These are phyloP conservation scores for Russula ochroleuca DNA, from an alignment of 768 basidiomycete genomes.

Conservation along the genomic window DNA sequence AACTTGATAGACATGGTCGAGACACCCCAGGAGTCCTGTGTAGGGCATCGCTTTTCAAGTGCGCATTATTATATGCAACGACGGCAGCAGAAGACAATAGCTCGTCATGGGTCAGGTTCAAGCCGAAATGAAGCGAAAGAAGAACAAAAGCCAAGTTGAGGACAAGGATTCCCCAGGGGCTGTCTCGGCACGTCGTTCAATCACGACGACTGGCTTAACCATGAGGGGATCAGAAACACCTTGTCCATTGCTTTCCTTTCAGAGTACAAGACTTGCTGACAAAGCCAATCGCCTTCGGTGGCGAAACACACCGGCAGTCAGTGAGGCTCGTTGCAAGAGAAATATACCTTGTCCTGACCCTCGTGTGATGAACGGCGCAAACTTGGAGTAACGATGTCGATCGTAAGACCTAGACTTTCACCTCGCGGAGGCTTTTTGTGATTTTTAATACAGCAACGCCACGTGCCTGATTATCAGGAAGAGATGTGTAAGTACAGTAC, in stretches of 20 bases:
- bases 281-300: neutral
- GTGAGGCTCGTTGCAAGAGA: too few species aligned
- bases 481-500: too few species aligned
- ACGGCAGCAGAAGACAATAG: neutral
- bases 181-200: neutral
- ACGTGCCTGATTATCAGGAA: neutral
- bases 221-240: neutral
- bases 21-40: neutral
- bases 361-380: too few species aligned
- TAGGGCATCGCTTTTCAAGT: neutral
- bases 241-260: conserved; percentile 18
- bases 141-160: conserved; percentile 6
- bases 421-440: too few species aligned
- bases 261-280: conserved; percentile 18
- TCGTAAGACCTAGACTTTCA: too few species aligned
- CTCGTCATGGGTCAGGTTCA: neutral
- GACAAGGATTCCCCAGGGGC: neutral
- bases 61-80: conserved; percentile 11
- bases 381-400: too few species aligned
- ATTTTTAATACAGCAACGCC: neutral
- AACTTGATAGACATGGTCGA: conserved; percentile 61
- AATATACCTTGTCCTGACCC: too few species aligned
- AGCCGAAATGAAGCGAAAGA: conserved; percentile 5
- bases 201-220: neutral
- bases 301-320: too few species aligned